Evolutionary conservation across 805 yeast species (phyloP).

Genomic region (Schwanniomyces occidentalis): DNA sequence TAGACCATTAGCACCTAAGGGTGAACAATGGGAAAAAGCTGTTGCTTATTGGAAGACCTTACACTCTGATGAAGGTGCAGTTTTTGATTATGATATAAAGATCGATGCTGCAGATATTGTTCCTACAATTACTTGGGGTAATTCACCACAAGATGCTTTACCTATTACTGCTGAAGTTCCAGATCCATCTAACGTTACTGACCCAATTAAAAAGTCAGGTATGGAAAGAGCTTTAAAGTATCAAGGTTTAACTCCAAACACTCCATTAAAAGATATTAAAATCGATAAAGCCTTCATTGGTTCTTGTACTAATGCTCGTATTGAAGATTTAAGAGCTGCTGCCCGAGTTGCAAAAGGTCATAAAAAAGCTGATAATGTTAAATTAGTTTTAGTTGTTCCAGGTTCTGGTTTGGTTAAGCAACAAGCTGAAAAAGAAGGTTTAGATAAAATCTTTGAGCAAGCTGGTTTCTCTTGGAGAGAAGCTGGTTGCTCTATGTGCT

Average conservation of each 20-base stretch:
- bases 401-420: conserved; percentile 94
- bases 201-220: conserved; percentile 75
- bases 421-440: conserved; percentile 94
- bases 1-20: conserved; percentile 92
- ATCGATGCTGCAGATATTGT: conserved; percentile 82
- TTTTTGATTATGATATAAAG: conserved; percentile 78
- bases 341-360: conserved; percentile 91
- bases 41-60: conserved; percentile 87
- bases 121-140: conserved; percentile 99
- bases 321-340: conserved; percentile 95
- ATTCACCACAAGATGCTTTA: conserved; percentile 97
- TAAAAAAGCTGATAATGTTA: conserved; percentile 78
- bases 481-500: conserved; percentile 99
- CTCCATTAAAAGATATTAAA: conserved; percentile 69
- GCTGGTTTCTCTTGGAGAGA: conserved; percentile 99
- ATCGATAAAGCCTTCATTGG: conserved; percentile 97
- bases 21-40: conserved; percentile 94
- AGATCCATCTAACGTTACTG: conserved; percentile 72
- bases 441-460: conserved; percentile 82
- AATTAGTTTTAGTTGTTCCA: conserved; percentile 88
- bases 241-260: conserved; percentile 87
- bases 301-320: conserved; percentile 96
- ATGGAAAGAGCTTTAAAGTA: conserved; percentile 90
- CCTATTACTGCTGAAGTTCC: conserved; percentile 92
- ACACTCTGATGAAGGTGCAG: conserved; percentile 85